Base-by-base conservation (phyloP, 2,329 filamentous ascomycete species). In the Fusarium cicatricum region DNA sequence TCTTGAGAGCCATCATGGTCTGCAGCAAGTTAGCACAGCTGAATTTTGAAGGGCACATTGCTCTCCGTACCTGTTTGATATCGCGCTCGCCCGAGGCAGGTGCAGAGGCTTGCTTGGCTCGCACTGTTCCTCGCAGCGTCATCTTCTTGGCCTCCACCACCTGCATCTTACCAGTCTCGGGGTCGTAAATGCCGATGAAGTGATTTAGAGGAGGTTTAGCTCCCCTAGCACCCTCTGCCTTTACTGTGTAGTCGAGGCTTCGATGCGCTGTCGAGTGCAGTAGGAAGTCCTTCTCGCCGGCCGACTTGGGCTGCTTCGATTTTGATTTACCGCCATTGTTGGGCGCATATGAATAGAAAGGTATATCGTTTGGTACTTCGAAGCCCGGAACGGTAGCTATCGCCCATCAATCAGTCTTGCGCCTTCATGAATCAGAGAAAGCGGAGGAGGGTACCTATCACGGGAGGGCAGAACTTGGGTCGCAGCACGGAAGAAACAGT, bases 121-220 rank as follows among this genome's bases (percentile, higher is more conserved):
- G 80, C 28, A 87, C 85, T 23, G 78, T 73, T 11, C 83, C 84
- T 34, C 85, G 78, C 16, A 90, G 76, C 23, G 82, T 77, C 81
- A 90, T 85, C 75, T 84, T 88, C 71, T 85, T 85, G 14, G 85
- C 85, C 67, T 87, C 81, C 15, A 89, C 77, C 29, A 90, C 78
- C 62, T 88, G 78, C 37, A 90, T 71, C 61, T 83, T 77, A 16
- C 84, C 84, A 0, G 83, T 86, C 29, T 78, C 74, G 0, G 85
- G 83, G 63, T 90, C 86, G 58, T 84, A 88, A 5, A 90, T 75
- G 14, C 85, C 87, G 23, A 90, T 73, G 68, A 86, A 90, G 71
- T 90, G 85, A 48, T 85, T 87, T 39, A 87, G 60, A 4, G 82
- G 58, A 28, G 72, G 71, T 31, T 72, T 70, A 5, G 65, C 55